Percentiles rank a stretch among this genome's conserved stretches.
phyloP scores from a whole-genome alignment of 2,329 filamentous ascomycete genomes.

The Claviceps sp. region DNA sequence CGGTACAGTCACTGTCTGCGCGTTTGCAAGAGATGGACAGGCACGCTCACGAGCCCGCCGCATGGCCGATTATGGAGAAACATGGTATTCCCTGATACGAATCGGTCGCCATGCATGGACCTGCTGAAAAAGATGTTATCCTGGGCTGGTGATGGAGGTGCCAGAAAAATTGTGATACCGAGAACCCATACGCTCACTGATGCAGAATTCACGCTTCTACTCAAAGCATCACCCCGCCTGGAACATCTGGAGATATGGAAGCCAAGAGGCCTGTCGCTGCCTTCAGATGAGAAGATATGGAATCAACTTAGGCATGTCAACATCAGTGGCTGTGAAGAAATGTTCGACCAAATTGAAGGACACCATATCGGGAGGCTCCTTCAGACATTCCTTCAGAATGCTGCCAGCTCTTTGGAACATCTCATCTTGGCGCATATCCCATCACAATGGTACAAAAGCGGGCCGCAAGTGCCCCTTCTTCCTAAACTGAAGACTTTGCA shows the following conservation, averaged over 20 bases:
- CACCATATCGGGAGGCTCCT: constrained; percentile 3
- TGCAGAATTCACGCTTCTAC: constrained; percentile 15
- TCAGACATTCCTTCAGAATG: constrained; percentile 7
- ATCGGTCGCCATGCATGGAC: constrained; percentile 7
- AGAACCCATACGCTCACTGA: constrained; percentile 13
- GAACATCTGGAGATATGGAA: constrained; percentile 14
- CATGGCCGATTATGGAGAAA: constrained; percentile 19
- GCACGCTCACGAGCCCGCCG: constrained; percentile 15
- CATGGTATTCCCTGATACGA: constrained; percentile 15
- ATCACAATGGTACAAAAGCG: neutral
- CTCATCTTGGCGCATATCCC: constrained; percentile 13
- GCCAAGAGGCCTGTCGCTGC: neutral
- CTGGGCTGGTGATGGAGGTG: constrained; percentile 17
- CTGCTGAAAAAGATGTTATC: constrained; percentile 18
- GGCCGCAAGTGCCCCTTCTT: constrained; percentile 10
- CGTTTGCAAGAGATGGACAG: constrained; percentile 16
- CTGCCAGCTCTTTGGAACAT: constrained; percentile 9
- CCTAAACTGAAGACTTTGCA: constrained; percentile 17
- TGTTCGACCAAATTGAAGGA: no score
- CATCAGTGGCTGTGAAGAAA: constrained; percentile 1
- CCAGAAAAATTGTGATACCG: constrained; percentile 16
- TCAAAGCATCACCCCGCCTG: constrained; percentile 15
- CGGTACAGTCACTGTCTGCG: constrained; percentile 15
- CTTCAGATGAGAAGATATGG: constrained; percentile 4
- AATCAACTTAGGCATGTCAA: constrained; percentile 5